Percentiles rank a stretch among this genome's conserved stretches.
Conservation (phyloP, 1,139 yeast species). For the Zygoascus meyerae region DNA sequence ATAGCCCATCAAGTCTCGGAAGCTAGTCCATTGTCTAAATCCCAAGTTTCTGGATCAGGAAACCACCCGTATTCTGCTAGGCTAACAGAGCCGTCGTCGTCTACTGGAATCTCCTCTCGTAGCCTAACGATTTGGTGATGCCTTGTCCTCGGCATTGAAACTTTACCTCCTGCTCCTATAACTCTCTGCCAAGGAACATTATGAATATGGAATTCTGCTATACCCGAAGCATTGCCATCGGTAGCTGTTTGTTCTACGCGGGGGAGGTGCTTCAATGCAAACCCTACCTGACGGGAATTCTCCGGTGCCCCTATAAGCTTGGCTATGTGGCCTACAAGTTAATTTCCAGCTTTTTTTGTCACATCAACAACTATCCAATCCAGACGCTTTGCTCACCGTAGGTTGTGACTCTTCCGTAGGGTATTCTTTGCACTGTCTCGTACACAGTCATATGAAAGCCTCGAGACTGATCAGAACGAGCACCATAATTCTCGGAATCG, state of each 20-base stretch:
- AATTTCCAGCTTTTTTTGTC: neutral
- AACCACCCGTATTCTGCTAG: slow-evolving; percentile 60
- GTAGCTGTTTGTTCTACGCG: slow-evolving; percentile 17
- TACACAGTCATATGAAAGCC: slow-evolving; percentile 61
- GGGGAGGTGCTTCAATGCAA: slow-evolving; percentile 52
- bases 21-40: neutral
- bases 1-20: no score
- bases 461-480: slow-evolving; percentile 43
- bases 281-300: slow-evolving; percentile 70
- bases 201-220: slow-evolving; percentile 29
- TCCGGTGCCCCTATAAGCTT: slow-evolving; percentile 54
- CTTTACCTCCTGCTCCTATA: slow-evolving; percentile 53
- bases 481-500: slow-evolving; percentile 21
- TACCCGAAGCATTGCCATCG: neutral
- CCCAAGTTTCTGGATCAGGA: slow-evolving; percentile 38
- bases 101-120: slow-evolving; percentile 48
- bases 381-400: slow-evolving; percentile 43
- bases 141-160: slow-evolving; percentile 41
- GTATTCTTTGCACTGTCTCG: slow-evolving; percentile 47
- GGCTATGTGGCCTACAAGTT: slow-evolving; percentile 56
- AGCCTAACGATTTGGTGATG: slow-evolving; percentile 46
- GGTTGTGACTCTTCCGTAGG: slow-evolving; percentile 60
- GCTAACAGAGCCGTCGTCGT: slow-evolving; percentile 37
- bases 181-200: slow-evolving; percentile 82
- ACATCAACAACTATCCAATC: neutral